These are phyloP conservation scores for Novymonas esmeraldas DNA, from an alignment of 208 protist species.

Conservation along the genomic window DNA sequence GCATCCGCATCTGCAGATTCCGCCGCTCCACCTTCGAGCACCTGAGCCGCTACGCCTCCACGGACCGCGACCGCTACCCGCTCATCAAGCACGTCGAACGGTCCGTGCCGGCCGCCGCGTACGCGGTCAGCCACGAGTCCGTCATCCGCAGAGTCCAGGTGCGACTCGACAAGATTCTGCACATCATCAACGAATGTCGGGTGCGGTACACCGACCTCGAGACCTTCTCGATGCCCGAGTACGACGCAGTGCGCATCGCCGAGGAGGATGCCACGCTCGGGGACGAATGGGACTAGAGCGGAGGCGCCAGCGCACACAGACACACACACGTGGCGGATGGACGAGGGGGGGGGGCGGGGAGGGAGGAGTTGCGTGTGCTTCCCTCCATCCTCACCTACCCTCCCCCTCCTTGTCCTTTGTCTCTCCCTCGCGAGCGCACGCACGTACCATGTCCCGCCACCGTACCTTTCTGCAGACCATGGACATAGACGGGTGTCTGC, in stretches of 20 bases:
- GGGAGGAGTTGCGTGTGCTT: too few relatives aligned
- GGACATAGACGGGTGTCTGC: too few relatives aligned
- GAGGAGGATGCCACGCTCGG: constrained; percentile 56
- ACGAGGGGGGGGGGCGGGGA: too few relatives aligned
- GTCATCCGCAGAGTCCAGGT: constrained; percentile 55
- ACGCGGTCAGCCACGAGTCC: constrained; percentile 48
- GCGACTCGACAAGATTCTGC: constrained; percentile 70
- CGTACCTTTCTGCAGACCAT: too few relatives aligned
- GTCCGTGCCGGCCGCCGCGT: constrained; percentile 40
- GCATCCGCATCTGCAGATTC: constrained; percentile 76
- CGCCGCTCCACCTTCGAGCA: constrained; percentile 55
- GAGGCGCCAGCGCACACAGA: too few relatives aligned
- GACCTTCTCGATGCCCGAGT: constrained; percentile 73
- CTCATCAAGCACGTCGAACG: constrained; percentile 44
- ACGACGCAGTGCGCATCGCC: constrained; percentile 59
- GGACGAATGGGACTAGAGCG: constrained; percentile 27
- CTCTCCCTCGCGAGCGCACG: too few relatives aligned
- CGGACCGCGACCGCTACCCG: constrained; percentile 18
- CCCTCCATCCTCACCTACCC: too few relatives aligned
- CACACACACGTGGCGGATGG: too few relatives aligned
- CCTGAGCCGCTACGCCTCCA: constrained; percentile 33
- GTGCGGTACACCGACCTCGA: constrained; percentile 35
- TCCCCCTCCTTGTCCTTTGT: background rate
- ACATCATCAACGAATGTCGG: constrained; percentile 57
- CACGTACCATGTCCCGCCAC: too few relatives aligned